Base-by-base conservation (phyloP, 805 yeast species). In the Starmerella riodocensis region DNA sequence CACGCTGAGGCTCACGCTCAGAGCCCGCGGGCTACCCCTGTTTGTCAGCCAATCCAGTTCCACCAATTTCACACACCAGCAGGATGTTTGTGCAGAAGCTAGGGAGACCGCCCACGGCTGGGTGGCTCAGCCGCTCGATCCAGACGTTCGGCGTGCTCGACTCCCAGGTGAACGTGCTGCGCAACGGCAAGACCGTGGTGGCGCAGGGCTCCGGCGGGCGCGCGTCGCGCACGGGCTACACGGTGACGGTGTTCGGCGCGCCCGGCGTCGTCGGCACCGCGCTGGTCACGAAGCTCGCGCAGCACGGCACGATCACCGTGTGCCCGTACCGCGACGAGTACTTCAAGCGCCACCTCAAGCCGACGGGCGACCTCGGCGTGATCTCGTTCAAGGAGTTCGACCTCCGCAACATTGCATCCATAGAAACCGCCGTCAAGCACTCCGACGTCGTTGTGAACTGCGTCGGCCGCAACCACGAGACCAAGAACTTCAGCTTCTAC, bases 211-310 rank as follows among this genome's bases (percentile, higher is more conserved):
- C 71, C 36, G 91, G 93, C 34, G 93, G 93, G 23, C 57, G 67
- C 42, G 78, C 88, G 4, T 80, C 93, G 22, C 71, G 93, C 64
- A 76, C 88, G 7, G 94, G 94, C 2, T 80, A 75, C 61, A 80
- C 86, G 3, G 93, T 86, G 18, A 80, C 94, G 1, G 91, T 83
- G 2, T 83, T 83, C 55, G 94, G 94, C 8, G 81, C 78, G 27
- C 64, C 76, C 34, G 93, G 93, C 2, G 76, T 78, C 58, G 62
- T 83, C 43, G 94, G 94, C 34, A 71, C 83, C 35, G 71, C 78
- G 49, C 59, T 83, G 45, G 70, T 73, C 16, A 64, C 86, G 26
- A 78, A 76, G 54, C 65, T 83, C 51, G 93, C 88, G 46, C 69
- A 77, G 54, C 84, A 82, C 56, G 94, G 94, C 47, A 83, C 93